Percentiles rank a stretch among this genome's conserved stretches.
Evolutionary conservation across 1,284 basidiomycete genomes (phyloP).

Genomic region (Cystobasidiaceae sp.): DNA sequence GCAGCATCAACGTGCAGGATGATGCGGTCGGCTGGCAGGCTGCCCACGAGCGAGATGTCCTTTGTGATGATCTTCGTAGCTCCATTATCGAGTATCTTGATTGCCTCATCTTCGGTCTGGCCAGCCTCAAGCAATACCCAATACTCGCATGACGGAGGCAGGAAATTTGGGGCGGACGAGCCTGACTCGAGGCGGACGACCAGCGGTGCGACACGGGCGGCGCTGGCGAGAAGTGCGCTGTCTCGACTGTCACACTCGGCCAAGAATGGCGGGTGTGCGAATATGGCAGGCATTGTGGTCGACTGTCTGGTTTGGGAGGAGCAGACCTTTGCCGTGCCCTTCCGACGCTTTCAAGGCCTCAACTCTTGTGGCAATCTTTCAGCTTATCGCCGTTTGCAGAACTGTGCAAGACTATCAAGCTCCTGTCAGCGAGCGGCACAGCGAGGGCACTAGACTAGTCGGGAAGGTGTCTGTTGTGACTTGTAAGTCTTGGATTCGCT

Average conservation of each 20-base stretch:
- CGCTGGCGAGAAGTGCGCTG: slow-evolving; percentile 55
- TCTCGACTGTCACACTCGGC: slow-evolving; percentile 47
- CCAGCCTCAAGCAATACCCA: slow-evolving; percentile 60
- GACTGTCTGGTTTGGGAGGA: neutral
- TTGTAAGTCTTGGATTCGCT: too few relatives aligned
- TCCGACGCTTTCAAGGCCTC: too few relatives aligned
- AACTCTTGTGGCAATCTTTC: too few relatives aligned
- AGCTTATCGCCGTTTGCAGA: too few relatives aligned
- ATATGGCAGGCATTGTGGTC: slow-evolving; percentile 18
- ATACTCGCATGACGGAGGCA: slow-evolving; percentile 47
- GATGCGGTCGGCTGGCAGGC: slow-evolving; percentile 64
- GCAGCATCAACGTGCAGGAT: slow-evolving; percentile 66
- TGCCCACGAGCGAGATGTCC: slow-evolving; percentile 34
- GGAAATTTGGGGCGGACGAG: slow-evolving; percentile 28
- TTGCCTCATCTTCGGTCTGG: slow-evolving; percentile 54
- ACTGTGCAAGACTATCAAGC: too few relatives aligned
- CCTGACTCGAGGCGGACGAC: slow-evolving; percentile 45
- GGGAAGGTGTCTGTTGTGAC: too few relatives aligned
- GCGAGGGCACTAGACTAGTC: too few relatives aligned
- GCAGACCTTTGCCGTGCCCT: too few relatives aligned
- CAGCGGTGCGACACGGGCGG: too few relatives aligned
- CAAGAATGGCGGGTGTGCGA: slow-evolving; percentile 45
- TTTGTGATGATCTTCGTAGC: slow-evolving; percentile 60
- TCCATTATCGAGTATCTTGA: slow-evolving; percentile 66
- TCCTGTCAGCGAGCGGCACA: too few relatives aligned